A percentile compares a stretch with the other conserved stretches of the same genome.
These are phyloP conservation scores for Volvox reticuliferus DNA, from an alignment of 139 green algal genomes.

Conservation along the genomic window DNA sequence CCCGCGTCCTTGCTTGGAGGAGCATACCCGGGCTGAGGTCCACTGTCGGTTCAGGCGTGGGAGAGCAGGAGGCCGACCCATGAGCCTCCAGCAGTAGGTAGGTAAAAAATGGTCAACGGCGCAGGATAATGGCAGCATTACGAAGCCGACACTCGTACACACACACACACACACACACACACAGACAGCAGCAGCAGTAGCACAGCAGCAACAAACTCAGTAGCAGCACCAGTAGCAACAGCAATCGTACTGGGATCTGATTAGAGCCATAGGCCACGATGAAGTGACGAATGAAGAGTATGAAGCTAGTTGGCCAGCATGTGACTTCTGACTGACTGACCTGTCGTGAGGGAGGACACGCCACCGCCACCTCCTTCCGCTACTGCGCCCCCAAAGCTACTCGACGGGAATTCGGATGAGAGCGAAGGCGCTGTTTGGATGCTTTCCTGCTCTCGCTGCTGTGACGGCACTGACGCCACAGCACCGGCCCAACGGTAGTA, in stretches of 20 bases:
- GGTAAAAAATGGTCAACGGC: too few species aligned
- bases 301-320: neutral
- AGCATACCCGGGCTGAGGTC: conserved; percentile 79
- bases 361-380: neutral
- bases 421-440: neutral
- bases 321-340: neutral
- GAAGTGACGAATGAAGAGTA: too few species aligned
- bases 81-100: too few species aligned
- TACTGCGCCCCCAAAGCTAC: neutral
- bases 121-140: too few species aligned
- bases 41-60: conserved; percentile 14
- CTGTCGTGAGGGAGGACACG: conserved; percentile 46
- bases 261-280: too few species aligned
- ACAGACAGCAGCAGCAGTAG: too few species aligned
- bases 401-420: neutral
- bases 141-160: too few species aligned
- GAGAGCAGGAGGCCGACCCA: too few species aligned
- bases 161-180: too few species aligned
- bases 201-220: too few species aligned
- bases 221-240: too few species aligned
- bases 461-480: neutral
- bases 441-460: neutral
- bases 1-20: conserved; percentile 46
- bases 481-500: conserved; percentile 57
- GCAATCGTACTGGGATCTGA: too few species aligned